These are phyloP conservation scores for Aspergillus sp. DNA, from an alignment of 2,329 filamentous ascomycete species.

Conservation along the genomic window DNA sequence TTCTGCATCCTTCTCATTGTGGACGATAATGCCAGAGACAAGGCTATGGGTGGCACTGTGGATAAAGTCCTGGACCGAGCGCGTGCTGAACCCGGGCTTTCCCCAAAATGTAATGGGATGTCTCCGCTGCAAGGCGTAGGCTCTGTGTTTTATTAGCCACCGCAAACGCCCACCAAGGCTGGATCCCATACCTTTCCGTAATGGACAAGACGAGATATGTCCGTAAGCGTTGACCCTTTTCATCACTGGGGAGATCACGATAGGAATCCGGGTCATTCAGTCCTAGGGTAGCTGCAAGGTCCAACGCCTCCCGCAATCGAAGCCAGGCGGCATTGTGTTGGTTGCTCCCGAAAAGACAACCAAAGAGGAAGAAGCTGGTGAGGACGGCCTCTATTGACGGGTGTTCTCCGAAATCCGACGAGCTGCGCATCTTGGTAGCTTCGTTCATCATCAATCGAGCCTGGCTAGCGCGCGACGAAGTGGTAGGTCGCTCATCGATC, in stretches of 20 bases:
- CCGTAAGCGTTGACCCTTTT: constrained; percentile 39
- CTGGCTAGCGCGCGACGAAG: constrained; percentile 35
- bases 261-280: constrained; percentile 42
- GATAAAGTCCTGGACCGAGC: constrained; percentile 42
- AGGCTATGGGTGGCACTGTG: constrained; percentile 35
- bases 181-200: constrained; percentile 28
- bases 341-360: constrained; percentile 68
- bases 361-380: constrained; percentile 76
- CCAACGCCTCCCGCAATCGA: constrained; percentile 67
- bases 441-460: constrained; percentile 44
- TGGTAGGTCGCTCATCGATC: constrained; percentile 40
- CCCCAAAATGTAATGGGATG: constrained; percentile 45
- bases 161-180: neutral
- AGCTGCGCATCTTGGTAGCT: constrained; percentile 44
- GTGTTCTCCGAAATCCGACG: constrained; percentile 41
- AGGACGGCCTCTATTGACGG: constrained; percentile 48
- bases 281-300: constrained; percentile 41
- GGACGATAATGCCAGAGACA: constrained; percentile 42
- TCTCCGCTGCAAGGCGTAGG: constrained; percentile 43
- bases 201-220: constrained; percentile 39
- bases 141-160: constrained; percentile 23
- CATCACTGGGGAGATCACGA: constrained; percentile 33
- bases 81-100: constrained; percentile 39
- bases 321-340: constrained; percentile 77
- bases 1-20: constrained; percentile 43